These are phyloP conservation scores for Pleurotus ostreatus DNA, from an alignment of 768 basidiomycete genomes.

Conservation along the genomic window DNA sequence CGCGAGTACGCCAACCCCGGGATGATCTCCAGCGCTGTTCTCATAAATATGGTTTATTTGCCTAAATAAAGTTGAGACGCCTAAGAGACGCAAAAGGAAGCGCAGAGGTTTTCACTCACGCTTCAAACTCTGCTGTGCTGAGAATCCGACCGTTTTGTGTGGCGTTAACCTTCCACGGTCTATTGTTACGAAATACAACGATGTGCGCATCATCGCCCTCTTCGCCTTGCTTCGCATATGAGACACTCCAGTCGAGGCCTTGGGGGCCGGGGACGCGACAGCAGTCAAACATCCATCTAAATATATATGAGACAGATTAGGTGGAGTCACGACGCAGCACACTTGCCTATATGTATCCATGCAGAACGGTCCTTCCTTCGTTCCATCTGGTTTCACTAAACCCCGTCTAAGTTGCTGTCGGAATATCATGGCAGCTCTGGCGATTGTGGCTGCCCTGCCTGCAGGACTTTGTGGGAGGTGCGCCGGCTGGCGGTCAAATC, in stretches of 20 bases:
- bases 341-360: constrained; percentile 84
- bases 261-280: constrained; percentile 73
- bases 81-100: no score
- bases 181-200: constrained; percentile 79
- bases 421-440: constrained; percentile 71
- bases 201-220: constrained; percentile 70
- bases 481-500: constrained; percentile 64
- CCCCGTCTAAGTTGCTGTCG: constrained; percentile 67
- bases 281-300: constrained; percentile 91
- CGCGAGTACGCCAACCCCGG: constrained; percentile 75
- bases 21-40: constrained; percentile 56
- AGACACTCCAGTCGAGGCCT: constrained; percentile 74
- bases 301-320: neutral
- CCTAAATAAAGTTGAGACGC: constrained; percentile 28
- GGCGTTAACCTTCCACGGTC: constrained; percentile 78
- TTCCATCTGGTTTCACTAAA: constrained; percentile 56
- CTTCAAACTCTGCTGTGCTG: constrained; percentile 61
- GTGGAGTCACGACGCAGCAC: neutral
- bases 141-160: constrained; percentile 51
- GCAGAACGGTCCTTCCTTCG: constrained; percentile 69
- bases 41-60: constrained; percentile 73
- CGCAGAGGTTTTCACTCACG: constrained; percentile 31
- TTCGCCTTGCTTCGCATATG: constrained; percentile 57
- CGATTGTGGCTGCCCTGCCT: constrained; percentile 67
- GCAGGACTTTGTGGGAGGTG: constrained; percentile 56